These are phyloP conservation scores for Fusarium subtropicale DNA, from an alignment of 2,329 filamentous ascomycete genomes.

Conservation along the genomic window DNA sequence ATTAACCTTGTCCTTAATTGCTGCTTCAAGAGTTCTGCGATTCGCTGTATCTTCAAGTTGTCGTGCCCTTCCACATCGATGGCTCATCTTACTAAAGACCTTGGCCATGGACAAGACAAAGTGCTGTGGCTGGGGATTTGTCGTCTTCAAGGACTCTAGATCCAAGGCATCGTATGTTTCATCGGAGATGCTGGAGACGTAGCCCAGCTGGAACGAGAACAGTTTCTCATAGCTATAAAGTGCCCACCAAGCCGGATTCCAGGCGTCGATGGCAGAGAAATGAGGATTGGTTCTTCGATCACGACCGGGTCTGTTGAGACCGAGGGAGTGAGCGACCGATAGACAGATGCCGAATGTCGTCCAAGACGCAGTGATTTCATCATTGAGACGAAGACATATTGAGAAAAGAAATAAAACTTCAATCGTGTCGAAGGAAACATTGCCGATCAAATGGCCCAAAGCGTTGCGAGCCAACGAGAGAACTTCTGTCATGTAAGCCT, in stretches of 20 bases:
- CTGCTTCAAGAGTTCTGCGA: neutral
- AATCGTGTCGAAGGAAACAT: neutral
- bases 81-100: conserved; percentile 3
- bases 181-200: neutral
- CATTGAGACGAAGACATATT: conserved; percentile 6
- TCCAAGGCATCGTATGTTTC: neutral
- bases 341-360: neutral
- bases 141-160: rapidly evolving
- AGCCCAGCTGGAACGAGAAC: neutral
- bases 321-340: neutral
- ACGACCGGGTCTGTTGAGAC: rapidly evolving
- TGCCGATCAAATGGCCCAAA: neutral
- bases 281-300: neutral
- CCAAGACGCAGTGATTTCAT: conserved; percentile 13
- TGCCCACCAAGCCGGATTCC: conserved; percentile 13
- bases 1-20: neutral
- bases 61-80: conserved; percentile 1
- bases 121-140: rapidly evolving
- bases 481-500: neutral
- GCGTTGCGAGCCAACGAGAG: neutral
- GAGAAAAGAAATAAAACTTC: conserved; percentile 4
- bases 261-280: rapidly evolving
- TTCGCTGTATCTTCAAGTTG: conserved; percentile 8
- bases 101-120: neutral
- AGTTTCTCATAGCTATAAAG: conserved; percentile 15